A percentile compares a stretch with the other conserved stretches of the same genome.
Conservation (phyloP, 805 yeast species). For the Suhomyces emberorum region DNA sequence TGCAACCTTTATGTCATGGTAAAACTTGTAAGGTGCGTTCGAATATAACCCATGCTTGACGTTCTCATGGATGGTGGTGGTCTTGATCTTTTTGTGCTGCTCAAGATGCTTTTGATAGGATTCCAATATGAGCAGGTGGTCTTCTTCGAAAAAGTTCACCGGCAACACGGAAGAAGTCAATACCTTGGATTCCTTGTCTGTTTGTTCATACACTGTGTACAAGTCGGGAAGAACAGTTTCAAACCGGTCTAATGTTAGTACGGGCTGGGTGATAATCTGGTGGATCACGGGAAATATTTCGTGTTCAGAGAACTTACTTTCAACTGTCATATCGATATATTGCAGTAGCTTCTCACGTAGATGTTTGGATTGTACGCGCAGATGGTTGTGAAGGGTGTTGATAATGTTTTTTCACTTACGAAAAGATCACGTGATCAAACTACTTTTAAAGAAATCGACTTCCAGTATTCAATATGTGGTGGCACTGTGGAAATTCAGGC, state of each 20-base stretch:
- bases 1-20: slow-evolving; percentile 64
- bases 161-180: slow-evolving; percentile 35
- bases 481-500: no score
- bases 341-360: no score
- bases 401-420: no score
- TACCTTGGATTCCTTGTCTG: slow-evolving; percentile 22
- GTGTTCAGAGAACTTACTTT: no score
- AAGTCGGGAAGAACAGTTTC: slow-evolving; percentile 18
- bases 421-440: no score
- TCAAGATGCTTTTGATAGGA: slow-evolving; percentile 40
- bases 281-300: no score
- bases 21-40: slow-evolving; percentile 49
- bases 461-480: no score
- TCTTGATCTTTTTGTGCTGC: slow-evolving; percentile 19
- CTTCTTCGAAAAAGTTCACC: slow-evolving; percentile 42
- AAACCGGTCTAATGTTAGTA: slow-evolving; percentile 5
- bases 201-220: slow-evolving; percentile 22
- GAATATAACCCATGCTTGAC: slow-evolving; percentile 38
- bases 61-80: slow-evolving; percentile 44
- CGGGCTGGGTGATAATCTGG: no score
- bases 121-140: slow-evolving; percentile 40
- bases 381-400: not conserved
- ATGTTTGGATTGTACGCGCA: not conserved
- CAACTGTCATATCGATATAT: slow-evolving; percentile 1
- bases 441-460: no score